A percentile compares a stretch with the other conserved stretches of the same genome.
These are phyloP conservation scores for Coemansia sp. DNA, from an alignment of 192 early-diverging fungal genomes.

Conservation along the genomic window DNA sequence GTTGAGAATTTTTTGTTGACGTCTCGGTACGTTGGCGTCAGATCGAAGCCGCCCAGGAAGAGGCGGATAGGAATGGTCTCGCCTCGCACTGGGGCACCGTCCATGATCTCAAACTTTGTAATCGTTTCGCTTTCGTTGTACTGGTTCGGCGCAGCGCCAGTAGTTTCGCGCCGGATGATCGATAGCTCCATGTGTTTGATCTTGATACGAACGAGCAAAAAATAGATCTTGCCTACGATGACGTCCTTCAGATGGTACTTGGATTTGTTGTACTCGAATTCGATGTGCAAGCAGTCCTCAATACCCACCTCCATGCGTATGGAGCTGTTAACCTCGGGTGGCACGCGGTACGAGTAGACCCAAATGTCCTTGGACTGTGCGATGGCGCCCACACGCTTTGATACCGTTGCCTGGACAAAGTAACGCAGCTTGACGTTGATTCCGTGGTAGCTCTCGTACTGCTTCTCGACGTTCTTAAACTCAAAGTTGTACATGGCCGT, in stretches of 20 bases:
- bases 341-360: slow-evolving; percentile 97
- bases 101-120: slow-evolving; percentile 99
- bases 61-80: slow-evolving; percentile 98
- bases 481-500: slow-evolving; percentile 88
- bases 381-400: slow-evolving; percentile 84
- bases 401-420: slow-evolving; percentile 91
- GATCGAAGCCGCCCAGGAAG: slow-evolving; percentile 94
- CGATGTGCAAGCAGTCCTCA: slow-evolving; percentile 98
- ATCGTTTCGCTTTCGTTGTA: slow-evolving; percentile 99
- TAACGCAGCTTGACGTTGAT: slow-evolving; percentile 98
- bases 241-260: slow-evolving; percentile 99
- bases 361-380: slow-evolving; percentile 94
- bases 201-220: slow-evolving; percentile 98
- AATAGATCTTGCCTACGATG: slow-evolving; percentile 99
- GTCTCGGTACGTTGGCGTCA: slow-evolving; percentile 98
- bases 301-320: slow-evolving; percentile 99
- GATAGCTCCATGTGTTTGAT: slow-evolving; percentile 99
- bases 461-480: slow-evolving; percentile 99
- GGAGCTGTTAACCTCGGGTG: slow-evolving; percentile 80
- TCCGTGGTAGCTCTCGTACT: slow-evolving; percentile 96
- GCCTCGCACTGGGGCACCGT: slow-evolving; percentile 92
- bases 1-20: slow-evolving; percentile 99
- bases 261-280: slow-evolving; percentile 99
- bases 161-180: slow-evolving; percentile 96
- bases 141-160: slow-evolving; percentile 94